phyloP scores from a whole-genome alignment of 2,329 filamentous ascomycete species.

The Alternaria consortialis region DNA sequence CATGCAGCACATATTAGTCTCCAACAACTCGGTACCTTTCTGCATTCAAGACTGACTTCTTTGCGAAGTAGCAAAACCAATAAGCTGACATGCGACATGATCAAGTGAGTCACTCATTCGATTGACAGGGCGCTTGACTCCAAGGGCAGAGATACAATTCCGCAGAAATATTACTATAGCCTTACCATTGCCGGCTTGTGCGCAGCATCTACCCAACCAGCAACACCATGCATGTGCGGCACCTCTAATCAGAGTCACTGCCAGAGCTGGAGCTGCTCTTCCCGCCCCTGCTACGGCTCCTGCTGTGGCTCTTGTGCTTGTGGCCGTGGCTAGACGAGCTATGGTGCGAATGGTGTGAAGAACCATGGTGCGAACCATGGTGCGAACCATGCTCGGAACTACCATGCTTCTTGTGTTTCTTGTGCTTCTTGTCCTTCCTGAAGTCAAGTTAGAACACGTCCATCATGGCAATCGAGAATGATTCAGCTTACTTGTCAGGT shows the following conservation, averaged over 20 bases:
- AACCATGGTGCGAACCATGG: constrained; percentile 25
- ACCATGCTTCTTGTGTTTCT: constrained; percentile 51
- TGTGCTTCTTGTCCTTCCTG: constrained; percentile 42
- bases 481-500: constrained; percentile 52
- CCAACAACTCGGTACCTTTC: too few relatives aligned
- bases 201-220: not conserved
- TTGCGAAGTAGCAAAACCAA: too few relatives aligned
- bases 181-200: not conserved
- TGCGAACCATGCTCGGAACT: constrained; percentile 40
- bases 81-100: not conserved
- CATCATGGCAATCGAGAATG: not conserved
- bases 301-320: constrained; percentile 44
- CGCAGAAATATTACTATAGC: not conserved
- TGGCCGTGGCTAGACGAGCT: constrained; percentile 11
- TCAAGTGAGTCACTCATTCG: not conserved
- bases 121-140: not conserved
- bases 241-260: constrained; percentile 48
- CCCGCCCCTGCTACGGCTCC: constrained; percentile 44
- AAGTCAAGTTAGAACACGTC: not conserved
- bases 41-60: too few relatives aligned
- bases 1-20: constrained; percentile 3
- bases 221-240: not conserved
- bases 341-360: constrained; percentile 17
- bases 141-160: not conserved
- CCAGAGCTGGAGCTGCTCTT: constrained; percentile 44